phyloP scores from a whole-genome alignment of 177 flowering plant genomes.

The Telopea speciosissima region DNA sequence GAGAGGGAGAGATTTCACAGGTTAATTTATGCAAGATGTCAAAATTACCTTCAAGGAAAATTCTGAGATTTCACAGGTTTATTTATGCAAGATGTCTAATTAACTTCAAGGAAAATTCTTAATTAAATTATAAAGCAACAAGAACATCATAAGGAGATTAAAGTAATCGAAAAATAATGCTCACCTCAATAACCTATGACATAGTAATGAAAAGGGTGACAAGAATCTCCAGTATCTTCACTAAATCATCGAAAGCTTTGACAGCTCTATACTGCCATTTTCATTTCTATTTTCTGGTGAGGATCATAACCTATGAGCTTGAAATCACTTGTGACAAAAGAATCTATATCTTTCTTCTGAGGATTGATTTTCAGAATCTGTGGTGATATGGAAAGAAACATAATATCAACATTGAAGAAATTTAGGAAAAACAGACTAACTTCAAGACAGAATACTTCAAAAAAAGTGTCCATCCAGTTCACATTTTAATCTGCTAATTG shows the following conservation, averaged over 20 bases:
- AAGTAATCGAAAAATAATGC: no score
- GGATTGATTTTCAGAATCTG: constrained; percentile 80
- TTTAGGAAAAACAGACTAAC: background rate
- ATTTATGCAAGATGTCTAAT: no score
- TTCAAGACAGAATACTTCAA: background rate
- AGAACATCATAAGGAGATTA: no score
- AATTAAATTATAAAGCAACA: no score
- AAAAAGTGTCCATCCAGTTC: background rate
- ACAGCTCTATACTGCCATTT: constrained; percentile 64
- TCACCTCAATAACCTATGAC: no score
- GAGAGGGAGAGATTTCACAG: no score
- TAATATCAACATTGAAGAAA: no score
- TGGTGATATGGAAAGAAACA: constrained; percentile 1
- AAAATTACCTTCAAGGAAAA: no score
- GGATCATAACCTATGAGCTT: constrained; percentile 79
- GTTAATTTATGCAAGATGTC: no score
- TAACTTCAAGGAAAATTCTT: no score
- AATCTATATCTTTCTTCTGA: constrained; percentile 69
- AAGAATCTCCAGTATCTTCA: background rate
- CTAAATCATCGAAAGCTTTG: background rate
- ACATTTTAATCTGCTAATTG: background rate
- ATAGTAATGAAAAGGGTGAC: no score
- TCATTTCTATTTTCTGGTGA: constrained; percentile 78
- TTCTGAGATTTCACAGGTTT: no score
- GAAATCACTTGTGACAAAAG: constrained; percentile 75